Evolutionary conservation across 2,329 filamentous ascomycete genomes (phyloP).

Genomic region (Diaporthe ilicicola): DNA sequence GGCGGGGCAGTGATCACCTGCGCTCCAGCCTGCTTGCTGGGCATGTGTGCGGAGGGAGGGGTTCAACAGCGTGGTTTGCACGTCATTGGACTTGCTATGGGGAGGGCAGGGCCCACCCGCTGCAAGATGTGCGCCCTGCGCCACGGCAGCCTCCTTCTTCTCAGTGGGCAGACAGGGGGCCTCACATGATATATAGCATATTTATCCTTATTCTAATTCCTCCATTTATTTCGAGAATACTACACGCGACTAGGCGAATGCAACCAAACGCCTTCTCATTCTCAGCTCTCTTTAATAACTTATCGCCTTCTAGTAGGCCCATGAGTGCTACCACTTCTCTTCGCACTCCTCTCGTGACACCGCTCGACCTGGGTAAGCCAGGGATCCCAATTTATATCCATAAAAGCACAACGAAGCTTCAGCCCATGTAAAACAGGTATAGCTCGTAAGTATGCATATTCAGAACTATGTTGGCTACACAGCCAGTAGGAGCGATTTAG

Average conservation of each 20-base stretch:
- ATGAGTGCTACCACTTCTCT: neutral
- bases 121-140: neutral
- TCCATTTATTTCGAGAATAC: neutral
- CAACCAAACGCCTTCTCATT: neutral
- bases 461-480: neutral
- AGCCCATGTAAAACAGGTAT: too few species aligned
- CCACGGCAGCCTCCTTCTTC: neutral
- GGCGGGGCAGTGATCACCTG: conserved; percentile 23
- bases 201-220: neutral
- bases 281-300: too few species aligned
- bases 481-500: too few species aligned
- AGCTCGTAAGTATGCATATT: neutral
- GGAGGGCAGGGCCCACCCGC: conserved; percentile 7
- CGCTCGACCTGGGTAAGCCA: neutral
- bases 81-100: conserved; percentile 14
- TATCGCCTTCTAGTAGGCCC: neutral
- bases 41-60: conserved; percentile 13
- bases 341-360: neutral
- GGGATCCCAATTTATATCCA: neutral
- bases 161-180: too few species aligned
- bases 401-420: neutral
- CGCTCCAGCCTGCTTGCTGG: conserved; percentile 16
- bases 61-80: neutral
- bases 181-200: neutral
- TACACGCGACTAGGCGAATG: too few species aligned